Percentiles rank a stretch among this genome's conserved stretches.
Conservation (phyloP, 1,284 basidiomycete genomes). For the Ganoderma lucidum region DNA sequence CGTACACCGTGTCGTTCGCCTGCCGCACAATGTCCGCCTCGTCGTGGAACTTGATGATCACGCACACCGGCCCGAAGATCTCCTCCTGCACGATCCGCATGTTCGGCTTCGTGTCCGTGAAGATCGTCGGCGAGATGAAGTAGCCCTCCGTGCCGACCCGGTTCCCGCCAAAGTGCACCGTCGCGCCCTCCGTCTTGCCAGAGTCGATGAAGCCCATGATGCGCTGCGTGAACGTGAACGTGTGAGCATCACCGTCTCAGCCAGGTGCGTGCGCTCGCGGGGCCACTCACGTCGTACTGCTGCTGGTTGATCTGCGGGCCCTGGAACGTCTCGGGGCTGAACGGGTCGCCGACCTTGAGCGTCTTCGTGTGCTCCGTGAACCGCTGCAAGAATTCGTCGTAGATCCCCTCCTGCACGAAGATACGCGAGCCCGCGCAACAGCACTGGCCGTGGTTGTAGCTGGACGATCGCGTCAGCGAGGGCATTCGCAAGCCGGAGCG, state of each 20-base stretch:
- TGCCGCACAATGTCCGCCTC: constrained; percentile 70
- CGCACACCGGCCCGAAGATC: constrained; percentile 89
- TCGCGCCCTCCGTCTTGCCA: constrained; percentile 89
- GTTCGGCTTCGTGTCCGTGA: constrained; percentile 77
- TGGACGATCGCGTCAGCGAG: constrained; percentile 31
- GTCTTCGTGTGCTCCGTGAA: constrained; percentile 67
- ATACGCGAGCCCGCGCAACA: constrained; percentile 90
- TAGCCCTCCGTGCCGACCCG: constrained; percentile 78
- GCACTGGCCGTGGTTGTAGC: constrained; percentile 85
- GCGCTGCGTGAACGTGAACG: constrained; percentile 49
- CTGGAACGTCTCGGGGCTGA: constrained; percentile 74
- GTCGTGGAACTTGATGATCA: constrained; percentile 76
- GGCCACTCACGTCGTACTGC: constrained; percentile 66
- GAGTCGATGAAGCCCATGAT: constrained; percentile 91
- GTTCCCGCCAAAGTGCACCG: constrained; percentile 78
- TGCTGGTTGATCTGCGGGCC: constrained; percentile 88
- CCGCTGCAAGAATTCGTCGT: constrained; percentile 76
- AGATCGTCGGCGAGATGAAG: constrained; percentile 88
- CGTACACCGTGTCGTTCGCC: constrained; percentile 90
- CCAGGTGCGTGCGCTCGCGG: no score
- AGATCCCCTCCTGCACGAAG: constrained; percentile 85
- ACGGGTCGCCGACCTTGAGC: constrained; percentile 84
- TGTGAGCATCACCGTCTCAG: not conserved
- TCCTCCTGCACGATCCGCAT: constrained; percentile 94
- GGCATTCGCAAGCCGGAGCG: constrained; percentile 3